Evolutionary conservation across 2,329 filamentous ascomycete genomes (phyloP), one percentile per base, ranked within the genome.

Genomic region (Orbilia javanica): DNA sequence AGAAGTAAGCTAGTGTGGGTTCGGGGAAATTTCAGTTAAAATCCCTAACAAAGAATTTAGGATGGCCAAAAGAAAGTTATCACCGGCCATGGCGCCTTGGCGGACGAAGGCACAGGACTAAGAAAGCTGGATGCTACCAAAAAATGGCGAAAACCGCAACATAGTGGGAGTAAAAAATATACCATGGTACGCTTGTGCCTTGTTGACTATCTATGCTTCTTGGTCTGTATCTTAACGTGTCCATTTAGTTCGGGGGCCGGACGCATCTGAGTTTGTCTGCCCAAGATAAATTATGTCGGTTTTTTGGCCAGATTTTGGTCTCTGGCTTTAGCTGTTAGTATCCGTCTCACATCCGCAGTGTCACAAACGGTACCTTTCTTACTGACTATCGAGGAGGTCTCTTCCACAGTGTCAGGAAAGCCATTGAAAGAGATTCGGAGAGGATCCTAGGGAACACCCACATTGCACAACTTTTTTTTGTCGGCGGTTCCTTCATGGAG

Each of bases 271-370:
- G 92, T 18, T 85, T 89, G 1, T 87, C 89, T 20, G 93, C 94
- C n/a, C 90, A 89, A n/a, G 88, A 89, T 48, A 90, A 94, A 80
- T 87, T 99, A 7, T 89, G 91, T 62, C 86, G 86, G 0, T 99
- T 99, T 82, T 93, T 97, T 0, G 92, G 95, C 81, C 94, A 98
- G 53, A 97, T 99, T 81, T 86, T 99, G 2, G 95, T 99, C 83
- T 94, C 95, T 0, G 93, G 93, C 0, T 99, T 99, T 86, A 99
- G 98, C 82, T 52, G 74, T 78, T 39, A 31, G 74, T 67, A 31
- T 13, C n/a, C 11, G 11, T 94, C 94, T 3, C 86, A 1, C 25
- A 8, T 18, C 5, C 10, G n/a, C 4, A 10, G 94, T 18, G 67
- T 70, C 15, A 10, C 11, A 60, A 20, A 4, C 20, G 10, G 10